phyloP scores from a whole-genome alignment of 345 rosid genomes.

The Eucalyptus pumila region DNA sequence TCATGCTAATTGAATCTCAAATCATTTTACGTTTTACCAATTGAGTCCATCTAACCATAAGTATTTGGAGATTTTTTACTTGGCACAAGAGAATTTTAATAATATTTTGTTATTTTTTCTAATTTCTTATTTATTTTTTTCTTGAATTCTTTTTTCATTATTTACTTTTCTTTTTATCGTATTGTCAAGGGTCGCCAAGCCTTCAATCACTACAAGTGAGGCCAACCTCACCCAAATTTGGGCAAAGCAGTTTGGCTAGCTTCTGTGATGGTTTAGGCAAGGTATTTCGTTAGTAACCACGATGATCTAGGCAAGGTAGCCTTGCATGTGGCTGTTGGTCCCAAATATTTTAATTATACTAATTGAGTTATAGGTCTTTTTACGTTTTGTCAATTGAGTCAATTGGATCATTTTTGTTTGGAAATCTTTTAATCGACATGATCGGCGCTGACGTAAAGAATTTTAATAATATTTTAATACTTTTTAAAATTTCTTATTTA shows the following conservation, averaged over 20 bases:
- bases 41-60: neutral
- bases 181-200: neutral
- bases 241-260: accelerated
- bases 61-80: too few species aligned
- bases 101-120: too few species aligned
- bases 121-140: too few species aligned
- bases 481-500: too few species aligned
- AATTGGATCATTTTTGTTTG: too few species aligned
- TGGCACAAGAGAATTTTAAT: neutral
- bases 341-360: too few species aligned
- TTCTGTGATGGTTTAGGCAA: accelerated
- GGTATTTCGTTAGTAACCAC: neutral
- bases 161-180: neutral
- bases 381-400: too few species aligned
- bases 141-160: too few species aligned
- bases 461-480: too few species aligned
- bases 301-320: too few species aligned
- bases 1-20: neutral
- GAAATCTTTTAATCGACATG: too few species aligned
- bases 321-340: accelerated
- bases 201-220: neutral
- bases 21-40: accelerated
- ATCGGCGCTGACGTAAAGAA: accelerated
- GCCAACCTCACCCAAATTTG: neutral
- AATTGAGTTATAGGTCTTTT: too few species aligned